Percentiles rank a stretch among this genome's conserved stretches.
Evolutionary conservation across 345 rosid species (phyloP).

Genomic region (Aethionema arabicum): DNA sequence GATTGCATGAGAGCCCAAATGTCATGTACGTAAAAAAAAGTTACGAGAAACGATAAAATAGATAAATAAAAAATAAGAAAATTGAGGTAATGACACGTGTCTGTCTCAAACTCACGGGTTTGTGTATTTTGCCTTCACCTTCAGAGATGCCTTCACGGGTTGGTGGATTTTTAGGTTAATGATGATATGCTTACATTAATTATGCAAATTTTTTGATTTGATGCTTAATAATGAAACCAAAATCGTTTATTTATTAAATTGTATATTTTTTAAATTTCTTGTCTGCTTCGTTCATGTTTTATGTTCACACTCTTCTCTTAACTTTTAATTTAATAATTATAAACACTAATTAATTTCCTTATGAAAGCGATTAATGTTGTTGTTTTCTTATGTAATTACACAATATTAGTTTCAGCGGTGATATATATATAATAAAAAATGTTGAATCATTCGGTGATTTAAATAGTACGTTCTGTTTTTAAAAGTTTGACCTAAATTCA

Average conservation of each 20-base stretch:
- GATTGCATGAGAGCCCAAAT: conserved; percentile 17
- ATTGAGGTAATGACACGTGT: conserved; percentile 45
- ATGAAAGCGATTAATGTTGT: no score
- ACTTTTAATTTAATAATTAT: no score
- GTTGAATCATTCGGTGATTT: not conserved
- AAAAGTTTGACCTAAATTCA: conserved; percentile 5
- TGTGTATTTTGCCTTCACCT: conserved; percentile 47
- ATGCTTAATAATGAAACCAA: conserved; percentile 6
- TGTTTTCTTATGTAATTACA: no score
- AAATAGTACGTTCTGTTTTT: conserved; percentile 9
- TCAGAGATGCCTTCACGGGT: conserved; percentile 18
- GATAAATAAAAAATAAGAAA: not conserved
- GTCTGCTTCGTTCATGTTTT: conserved; percentile 2
- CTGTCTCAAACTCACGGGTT: conserved; percentile 55
- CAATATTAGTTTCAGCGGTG: no score
- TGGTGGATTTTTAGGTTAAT: conserved; percentile 31
- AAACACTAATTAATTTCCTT: no score
- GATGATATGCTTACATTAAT: conserved; percentile 22
- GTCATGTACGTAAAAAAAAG: conserved; percentile 14
- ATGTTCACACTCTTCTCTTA: not conserved
- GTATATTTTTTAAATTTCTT: conserved; percentile 11
- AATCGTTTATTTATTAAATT: no score
- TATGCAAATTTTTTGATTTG: conserved; percentile 30
- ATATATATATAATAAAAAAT: no score
- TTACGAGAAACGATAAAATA: conserved; percentile 10